Percentiles rank a stretch among this genome's conserved stretches.
phyloP scores from a whole-genome alignment of 257 asterid genomes.

The Knoxia roxburghii region DNA sequence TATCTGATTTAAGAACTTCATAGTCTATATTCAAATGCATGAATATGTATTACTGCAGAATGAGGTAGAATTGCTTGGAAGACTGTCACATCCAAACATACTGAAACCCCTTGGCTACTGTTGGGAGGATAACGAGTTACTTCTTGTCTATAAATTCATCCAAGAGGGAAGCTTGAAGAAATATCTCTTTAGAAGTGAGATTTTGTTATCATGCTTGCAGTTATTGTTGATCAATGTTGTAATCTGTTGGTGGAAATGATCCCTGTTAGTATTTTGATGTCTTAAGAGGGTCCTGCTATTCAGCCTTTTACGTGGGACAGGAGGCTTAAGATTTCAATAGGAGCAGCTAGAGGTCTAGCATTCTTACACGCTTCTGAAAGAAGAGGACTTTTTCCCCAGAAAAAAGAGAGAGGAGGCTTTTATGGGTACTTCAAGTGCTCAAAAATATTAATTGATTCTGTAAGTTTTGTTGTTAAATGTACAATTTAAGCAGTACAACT shows the following conservation, averaged over 20 bases:
- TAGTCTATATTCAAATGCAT: neutral
- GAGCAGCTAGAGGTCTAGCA: slow-evolving; percentile 69
- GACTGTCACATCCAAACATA: slow-evolving; percentile 73
- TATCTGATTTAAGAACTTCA: too few species aligned
- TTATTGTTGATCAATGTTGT: neutral
- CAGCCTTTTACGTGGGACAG: slow-evolving; percentile 64
- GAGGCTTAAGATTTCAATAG: slow-evolving; percentile 48
- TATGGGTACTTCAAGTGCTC: slow-evolving; percentile 74
- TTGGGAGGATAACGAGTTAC: slow-evolving; percentile 65
- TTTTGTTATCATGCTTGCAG: neutral
- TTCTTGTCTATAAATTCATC: slow-evolving; percentile 82
- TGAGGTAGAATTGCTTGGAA: slow-evolving; percentile 80
- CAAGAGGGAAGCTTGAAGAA: slow-evolving; percentile 87
- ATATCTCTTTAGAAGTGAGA: slow-evolving; percentile 82
- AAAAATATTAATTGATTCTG: slow-evolving; percentile 68
- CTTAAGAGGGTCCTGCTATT: slow-evolving; percentile 56
- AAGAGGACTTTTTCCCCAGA: slow-evolving; percentile 32
- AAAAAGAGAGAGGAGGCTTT: slow-evolving; percentile 7
- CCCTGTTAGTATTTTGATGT: neutral
- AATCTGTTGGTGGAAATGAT: neutral
- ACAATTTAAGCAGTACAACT: neutral
- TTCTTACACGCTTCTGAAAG: slow-evolving; percentile 52
- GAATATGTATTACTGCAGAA: slow-evolving; percentile 34
- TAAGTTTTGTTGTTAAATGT: slow-evolving; percentile 20
- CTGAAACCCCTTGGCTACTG: slow-evolving; percentile 79